A percentile compares a stretch with the other conserved stretches of the same genome.
Evolutionary conservation across 164 flowering plant genomes (phyloP).

Genomic region (Stephania yunnanensis): DNA sequence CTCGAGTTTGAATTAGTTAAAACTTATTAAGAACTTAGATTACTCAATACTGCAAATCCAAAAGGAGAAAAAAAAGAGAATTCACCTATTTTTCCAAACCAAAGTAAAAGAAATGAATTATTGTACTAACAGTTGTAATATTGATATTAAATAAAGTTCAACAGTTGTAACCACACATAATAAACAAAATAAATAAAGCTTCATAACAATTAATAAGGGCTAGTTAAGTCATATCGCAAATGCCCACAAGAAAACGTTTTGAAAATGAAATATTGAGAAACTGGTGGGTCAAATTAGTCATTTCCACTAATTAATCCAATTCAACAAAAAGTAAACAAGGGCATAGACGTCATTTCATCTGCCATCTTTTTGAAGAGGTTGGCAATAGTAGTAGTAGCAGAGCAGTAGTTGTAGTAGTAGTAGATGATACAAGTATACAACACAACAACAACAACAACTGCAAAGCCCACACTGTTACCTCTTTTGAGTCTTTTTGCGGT

Average conservation of each 20-base stretch:
- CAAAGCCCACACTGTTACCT: not conserved
- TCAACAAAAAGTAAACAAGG: not conserved
- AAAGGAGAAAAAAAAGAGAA: no score
- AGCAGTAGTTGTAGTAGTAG: not conserved
- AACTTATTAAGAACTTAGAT: no score
- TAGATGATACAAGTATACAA: not conserved
- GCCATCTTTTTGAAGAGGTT: no score
- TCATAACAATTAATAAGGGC: not conserved
- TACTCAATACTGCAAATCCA: no score
- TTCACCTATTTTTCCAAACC: no score
- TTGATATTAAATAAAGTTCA: no score
- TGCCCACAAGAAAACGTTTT: not conserved
- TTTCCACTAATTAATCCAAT: not conserved
- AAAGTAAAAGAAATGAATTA: no score
- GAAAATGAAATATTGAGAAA: not conserved
- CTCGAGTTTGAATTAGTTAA: no score
- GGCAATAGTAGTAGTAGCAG: not conserved
- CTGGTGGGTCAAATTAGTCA: not conserved
- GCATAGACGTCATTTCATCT: not conserved
- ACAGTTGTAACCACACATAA: no score
- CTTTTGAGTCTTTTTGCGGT: not conserved
- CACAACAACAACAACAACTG: not conserved
- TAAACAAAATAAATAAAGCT: no score
- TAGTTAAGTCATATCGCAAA: not conserved
- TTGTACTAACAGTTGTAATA: no score